A percentile compares a stretch with the other conserved stretches of the same genome.
Evolutionary conservation across 2,329 filamentous ascomycete genomes (phyloP).

Genomic region (Monosporascus cannonballus): DNA sequence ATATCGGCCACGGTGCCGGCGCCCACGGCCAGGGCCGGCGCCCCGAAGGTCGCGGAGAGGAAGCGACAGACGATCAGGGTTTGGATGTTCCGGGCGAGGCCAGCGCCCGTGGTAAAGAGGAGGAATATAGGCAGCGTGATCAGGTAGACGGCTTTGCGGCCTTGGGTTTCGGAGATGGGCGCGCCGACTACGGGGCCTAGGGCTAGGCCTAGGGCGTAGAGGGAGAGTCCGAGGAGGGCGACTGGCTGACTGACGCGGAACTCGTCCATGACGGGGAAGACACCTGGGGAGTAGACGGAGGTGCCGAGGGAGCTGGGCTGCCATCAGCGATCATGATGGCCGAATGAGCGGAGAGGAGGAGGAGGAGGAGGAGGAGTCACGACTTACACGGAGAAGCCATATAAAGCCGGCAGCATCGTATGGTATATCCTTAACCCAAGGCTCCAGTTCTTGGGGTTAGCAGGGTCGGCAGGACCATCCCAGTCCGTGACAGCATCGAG

Average conservation of each 20-base stretch:
- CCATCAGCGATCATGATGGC: background rate
- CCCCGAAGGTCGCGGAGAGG: conserved; percentile 43
- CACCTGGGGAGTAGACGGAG: conserved; percentile 44
- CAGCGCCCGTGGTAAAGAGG: conserved; percentile 50
- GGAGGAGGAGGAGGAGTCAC: background rate
- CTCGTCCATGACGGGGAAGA: conserved; percentile 36
- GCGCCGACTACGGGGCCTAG: conserved; percentile 55
- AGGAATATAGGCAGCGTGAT: conserved; percentile 39
- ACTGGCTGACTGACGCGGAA: conserved; percentile 48
- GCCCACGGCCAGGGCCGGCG: conserved; percentile 41
- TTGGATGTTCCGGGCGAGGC: conserved; percentile 41
- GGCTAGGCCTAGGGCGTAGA: conserved; percentile 54
- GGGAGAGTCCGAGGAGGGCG: conserved; percentile 49
- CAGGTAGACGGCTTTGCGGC: conserved; percentile 46
- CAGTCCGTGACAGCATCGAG: conserved; percentile 8
- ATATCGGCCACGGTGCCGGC: conserved; percentile 43
- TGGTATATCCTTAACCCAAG: conserved; percentile 6
- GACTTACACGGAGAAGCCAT: conserved; percentile 9
- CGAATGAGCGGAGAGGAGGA: background rate
- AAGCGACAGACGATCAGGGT: conserved; percentile 49
- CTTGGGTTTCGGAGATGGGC: conserved; percentile 50
- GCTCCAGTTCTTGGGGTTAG: conserved; percentile 6
- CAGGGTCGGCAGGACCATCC: conserved; percentile 4
- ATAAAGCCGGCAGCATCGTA: conserved; percentile 5
- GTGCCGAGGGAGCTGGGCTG: conserved; percentile 40